phyloP scores from a whole-genome alignment of 192 early-diverging fungal genomes.

The Backusella tuberculispora region DNA sequence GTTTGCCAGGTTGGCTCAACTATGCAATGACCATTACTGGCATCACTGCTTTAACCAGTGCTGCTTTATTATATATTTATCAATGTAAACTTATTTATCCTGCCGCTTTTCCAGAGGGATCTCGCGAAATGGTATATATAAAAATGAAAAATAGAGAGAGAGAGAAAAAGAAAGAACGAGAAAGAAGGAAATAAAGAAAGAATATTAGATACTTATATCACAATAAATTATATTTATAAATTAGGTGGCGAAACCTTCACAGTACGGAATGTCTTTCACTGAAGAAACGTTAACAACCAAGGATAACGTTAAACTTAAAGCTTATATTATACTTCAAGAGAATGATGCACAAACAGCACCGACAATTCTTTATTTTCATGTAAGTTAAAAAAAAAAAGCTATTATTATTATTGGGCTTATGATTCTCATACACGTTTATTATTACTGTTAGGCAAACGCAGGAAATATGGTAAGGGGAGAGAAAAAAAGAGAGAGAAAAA shows the following conservation, averaged over 20 bases:
- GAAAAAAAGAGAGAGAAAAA: not conserved
- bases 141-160: not conserved
- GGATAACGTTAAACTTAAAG: slow-evolving; percentile 80
- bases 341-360: slow-evolving; percentile 58
- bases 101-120: slow-evolving; percentile 60
- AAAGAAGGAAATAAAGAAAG: not conserved
- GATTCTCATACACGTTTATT: too few relatives aligned
- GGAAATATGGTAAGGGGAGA: slow-evolving; percentile 81
- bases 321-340: slow-evolving; percentile 73
- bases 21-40: slow-evolving; percentile 52
- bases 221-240: not conserved
- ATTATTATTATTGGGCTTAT: too few relatives aligned
- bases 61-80: slow-evolving; percentile 64
- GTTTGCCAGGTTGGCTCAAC: slow-evolving; percentile 48
- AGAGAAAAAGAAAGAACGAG: not conserved
- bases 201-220: not conserved
- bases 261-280: slow-evolving; percentile 64
- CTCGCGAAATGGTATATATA: slow-evolving; percentile 47
- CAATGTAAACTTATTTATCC: slow-evolving; percentile 83
- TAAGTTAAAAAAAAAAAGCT: slow-evolving; percentile 27
- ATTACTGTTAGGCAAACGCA: slow-evolving; percentile 83
- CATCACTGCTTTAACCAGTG: slow-evolving; percentile 50
- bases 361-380: slow-evolving; percentile 90
- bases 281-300: slow-evolving; percentile 75
- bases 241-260: slow-evolving; percentile 73